Conservation (phyloP, 345 rosid genomes). For the Sisymbrium irio region DNA sequence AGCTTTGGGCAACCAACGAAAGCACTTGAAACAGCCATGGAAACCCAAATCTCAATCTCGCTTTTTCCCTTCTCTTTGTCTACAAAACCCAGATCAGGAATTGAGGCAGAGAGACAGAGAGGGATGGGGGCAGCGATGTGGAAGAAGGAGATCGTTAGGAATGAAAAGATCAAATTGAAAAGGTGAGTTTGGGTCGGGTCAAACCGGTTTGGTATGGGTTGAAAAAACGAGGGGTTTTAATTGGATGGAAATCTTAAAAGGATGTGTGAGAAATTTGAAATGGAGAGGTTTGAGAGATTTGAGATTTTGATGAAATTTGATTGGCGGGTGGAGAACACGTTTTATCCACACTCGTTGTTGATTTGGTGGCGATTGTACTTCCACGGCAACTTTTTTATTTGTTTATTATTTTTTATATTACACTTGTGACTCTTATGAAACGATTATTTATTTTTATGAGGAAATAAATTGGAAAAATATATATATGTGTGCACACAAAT, state of each 20-base stretch:
- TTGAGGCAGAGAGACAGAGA: slow-evolving; percentile 27
- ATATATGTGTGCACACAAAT: slow-evolving; percentile 5
- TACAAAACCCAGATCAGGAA: slow-evolving; percentile 22
- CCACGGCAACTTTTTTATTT: slow-evolving; percentile 15
- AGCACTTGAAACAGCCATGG: slow-evolving; percentile 49
- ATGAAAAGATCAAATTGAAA: background rate
- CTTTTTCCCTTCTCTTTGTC: background rate
- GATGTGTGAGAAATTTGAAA: background rate
- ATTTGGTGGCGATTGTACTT: slow-evolving; percentile 23
- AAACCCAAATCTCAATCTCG: background rate
- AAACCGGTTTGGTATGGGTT: slow-evolving; percentile 26
- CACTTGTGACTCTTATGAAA: slow-evolving; percentile 13
- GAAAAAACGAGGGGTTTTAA: slow-evolving; percentile 12
- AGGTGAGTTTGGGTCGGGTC: slow-evolving; percentile 2
- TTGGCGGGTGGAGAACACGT: slow-evolving; percentile 57
- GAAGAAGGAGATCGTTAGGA: slow-evolving; percentile 30
- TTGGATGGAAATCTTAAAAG: slow-evolving; percentile 19
- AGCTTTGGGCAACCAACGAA: slow-evolving; percentile 46
- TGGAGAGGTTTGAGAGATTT: background rate
- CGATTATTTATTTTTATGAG: background rate
- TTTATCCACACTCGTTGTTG: slow-evolving; percentile 58
- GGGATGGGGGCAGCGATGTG: slow-evolving; percentile 33
- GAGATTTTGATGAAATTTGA: slow-evolving; percentile 42
- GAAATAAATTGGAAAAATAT: background rate
- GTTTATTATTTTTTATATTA: background rate